Evolutionary conservation across 2,329 filamentous ascomycete species (phyloP), one percentile per base, ranked within the genome.

Genomic region (Aspergillus sojae): DNA sequence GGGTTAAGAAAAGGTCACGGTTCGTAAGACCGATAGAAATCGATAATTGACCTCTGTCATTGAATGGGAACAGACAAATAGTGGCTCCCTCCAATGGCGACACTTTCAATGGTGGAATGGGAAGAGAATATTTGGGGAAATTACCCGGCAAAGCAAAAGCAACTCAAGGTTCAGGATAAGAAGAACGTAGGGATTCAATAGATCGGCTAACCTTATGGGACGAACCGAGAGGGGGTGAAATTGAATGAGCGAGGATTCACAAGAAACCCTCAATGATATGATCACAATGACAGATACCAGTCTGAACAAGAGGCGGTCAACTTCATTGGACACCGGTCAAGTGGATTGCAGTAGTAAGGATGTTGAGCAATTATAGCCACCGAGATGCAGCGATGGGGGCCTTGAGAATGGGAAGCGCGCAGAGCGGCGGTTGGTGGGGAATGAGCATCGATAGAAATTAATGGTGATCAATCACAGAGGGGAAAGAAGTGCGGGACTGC

Each of bases 321-420:
- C 32, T 45, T 62, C 60, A 66, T 66, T 66, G 64, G 64, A 64
- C 62, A 58, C 62, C 60, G 36, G 43, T 43, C 58, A 36, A 56
- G 62, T 64, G 62, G 64, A 57, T 43, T 64, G 62, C 62, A 63
- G 55, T 32, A 55, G 45, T 53, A 41, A 30, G 43, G 41, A 41
- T 34, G 60, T 45, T 23, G 36, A 48, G 32, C 10, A 52, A 62
- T 53, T 5, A 48, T 48, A 30, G 57, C 36, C 43, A 32, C 21
- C 19, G 14, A 46, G 56, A 45, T 58, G 26, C 36, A 30, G 55
- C 23, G 54, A 57, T 26, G 56, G 39, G 30, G 56, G 23, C 34
- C 14, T 11, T 46, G 23, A 4, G 43, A 5, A 32, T 52, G 7
- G 26, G 16, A 52, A 52, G 48, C 26, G 48, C 45, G 45, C 45